Percentiles rank a stretch among this genome's conserved stretches.
These are phyloP conservation scores for Beauveria asiatica DNA, from an alignment of 2,329 filamentous ascomycete genomes.

Conservation along the genomic window DNA sequence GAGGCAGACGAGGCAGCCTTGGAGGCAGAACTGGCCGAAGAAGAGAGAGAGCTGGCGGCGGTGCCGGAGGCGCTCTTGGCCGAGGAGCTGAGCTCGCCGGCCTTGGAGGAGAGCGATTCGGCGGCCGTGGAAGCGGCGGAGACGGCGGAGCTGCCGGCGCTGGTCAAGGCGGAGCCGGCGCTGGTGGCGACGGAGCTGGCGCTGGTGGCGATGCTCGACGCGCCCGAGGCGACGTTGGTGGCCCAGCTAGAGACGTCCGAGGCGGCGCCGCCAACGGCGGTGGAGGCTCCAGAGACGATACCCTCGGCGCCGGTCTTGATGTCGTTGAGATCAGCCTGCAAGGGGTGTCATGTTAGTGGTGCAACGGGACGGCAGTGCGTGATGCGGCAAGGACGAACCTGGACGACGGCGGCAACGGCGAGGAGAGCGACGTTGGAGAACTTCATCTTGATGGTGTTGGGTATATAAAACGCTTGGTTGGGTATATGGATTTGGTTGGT, in stretches of 20 bases:
- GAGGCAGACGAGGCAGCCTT: constrained; percentile 14
- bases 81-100: constrained; percentile 13
- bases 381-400: constrained; percentile 17
- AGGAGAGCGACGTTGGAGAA: constrained; percentile 25
- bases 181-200: constrained; percentile 12
- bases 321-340: constrained; percentile 11
- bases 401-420: constrained; percentile 23
- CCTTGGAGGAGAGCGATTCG: constrained; percentile 12
- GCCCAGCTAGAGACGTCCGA: too few species aligned
- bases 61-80: constrained; percentile 7
- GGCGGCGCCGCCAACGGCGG: not conserved
- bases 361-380: too few species aligned
- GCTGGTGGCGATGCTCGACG: constrained; percentile 11
- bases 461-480: not conserved
- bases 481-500: not conserved
- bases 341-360: not conserved
- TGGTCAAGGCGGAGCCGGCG: constrained; percentile 9
- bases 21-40: constrained; percentile 14
- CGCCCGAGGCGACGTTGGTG: not conserved
- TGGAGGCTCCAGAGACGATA: constrained; percentile 8
- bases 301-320: constrained; percentile 12
- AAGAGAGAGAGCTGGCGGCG: constrained; percentile 12
- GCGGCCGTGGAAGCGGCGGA: constrained; percentile 14
- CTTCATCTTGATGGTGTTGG: constrained; percentile 26
- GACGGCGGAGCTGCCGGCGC: constrained; percentile 14